These are phyloP conservation scores for Leptodontidium sp. DNA, from an alignment of 2,329 filamentous ascomycete genomes.

Conservation along the genomic window DNA sequence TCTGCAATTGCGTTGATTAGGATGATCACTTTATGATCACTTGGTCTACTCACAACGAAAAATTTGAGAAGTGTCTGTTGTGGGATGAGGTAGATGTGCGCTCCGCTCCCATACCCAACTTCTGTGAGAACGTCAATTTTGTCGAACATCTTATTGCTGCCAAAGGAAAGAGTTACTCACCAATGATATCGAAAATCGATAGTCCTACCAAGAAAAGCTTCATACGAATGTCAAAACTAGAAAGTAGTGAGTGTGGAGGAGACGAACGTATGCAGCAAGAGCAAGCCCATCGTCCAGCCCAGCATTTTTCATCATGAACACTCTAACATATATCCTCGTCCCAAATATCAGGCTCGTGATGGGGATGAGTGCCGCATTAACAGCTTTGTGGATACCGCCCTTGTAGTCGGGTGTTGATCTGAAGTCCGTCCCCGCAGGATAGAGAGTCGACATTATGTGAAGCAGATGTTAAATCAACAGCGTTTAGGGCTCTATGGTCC, in stretches of 20 bases:
- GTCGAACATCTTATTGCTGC: background rate
- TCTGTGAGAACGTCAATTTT: background rate
- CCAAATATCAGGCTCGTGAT: conserved; percentile 44
- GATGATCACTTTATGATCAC: conserved; percentile 15
- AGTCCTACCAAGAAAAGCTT: conserved; percentile 12
- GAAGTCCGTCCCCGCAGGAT: conserved; percentile 12
- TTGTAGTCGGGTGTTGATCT: conserved; percentile 20
- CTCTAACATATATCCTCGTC: conserved; percentile 44
- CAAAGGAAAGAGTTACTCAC: background rate
- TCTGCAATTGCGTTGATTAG: conserved; percentile 23
- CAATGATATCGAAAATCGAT: conserved; percentile 18
- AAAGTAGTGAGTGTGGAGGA: background rate
- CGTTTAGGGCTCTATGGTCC: background rate
- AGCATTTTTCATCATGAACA: conserved; percentile 45
- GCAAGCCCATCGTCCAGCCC: conserved; percentile 47
- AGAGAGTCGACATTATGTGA: conserved; percentile 1
- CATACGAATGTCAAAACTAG: background rate
- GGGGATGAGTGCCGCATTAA: conserved; percentile 43
- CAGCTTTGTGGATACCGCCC: conserved; percentile 27
- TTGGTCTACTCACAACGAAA: conserved; percentile 11
- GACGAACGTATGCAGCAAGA: conserved; percentile 40
- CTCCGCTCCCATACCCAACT: conserved; percentile 21
- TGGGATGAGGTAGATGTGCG: conserved; percentile 16
- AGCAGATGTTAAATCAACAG: background rate
- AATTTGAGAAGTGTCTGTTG: conserved; percentile 10